phyloP scores from a whole-genome alignment of 495 filamentous ascomycete species.

The Talaromyces stipitatus region DNA sequence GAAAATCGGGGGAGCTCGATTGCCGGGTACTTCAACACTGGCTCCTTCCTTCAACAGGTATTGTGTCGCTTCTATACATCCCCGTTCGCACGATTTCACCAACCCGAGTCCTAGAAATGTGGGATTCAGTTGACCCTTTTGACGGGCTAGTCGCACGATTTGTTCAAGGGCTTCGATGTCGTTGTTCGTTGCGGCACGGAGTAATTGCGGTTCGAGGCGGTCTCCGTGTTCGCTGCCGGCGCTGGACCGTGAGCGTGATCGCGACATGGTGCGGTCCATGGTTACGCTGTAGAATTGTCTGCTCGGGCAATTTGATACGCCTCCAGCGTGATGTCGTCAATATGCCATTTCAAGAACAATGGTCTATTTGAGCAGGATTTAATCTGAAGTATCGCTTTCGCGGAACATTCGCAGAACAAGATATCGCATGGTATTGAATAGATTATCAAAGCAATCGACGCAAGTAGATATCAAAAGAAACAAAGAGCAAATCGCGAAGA shows the following conservation, averaged over 20 bases:
- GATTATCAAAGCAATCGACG: too few relatives aligned
- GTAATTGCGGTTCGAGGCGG: constrained; percentile 45
- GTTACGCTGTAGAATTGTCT: too few relatives aligned
- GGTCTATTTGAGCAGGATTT: not conserved
- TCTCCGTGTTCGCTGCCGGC: constrained; percentile 34
- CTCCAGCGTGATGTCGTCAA: not conserved
- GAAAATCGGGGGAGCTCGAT: constrained; percentile 37
- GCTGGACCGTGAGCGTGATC: constrained; percentile 31
- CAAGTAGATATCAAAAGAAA: too few relatives aligned
- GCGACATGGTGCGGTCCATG: constrained; percentile 1
- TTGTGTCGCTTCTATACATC: constrained; percentile 30
- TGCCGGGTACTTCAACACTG: constrained; percentile 31
- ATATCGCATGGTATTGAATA: too few relatives aligned
- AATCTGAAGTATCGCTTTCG: too few relatives aligned
- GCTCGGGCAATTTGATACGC: too few relatives aligned
- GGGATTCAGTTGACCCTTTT: constrained; percentile 36
- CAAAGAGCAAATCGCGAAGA: not conserved
- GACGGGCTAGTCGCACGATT: constrained; percentile 31
- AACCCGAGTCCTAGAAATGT: constrained; percentile 44
- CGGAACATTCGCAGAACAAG: too few relatives aligned
- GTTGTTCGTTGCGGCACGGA: constrained; percentile 42
- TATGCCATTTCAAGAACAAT: not conserved
- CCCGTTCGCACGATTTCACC: constrained; percentile 44
- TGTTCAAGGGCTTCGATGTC: constrained; percentile 26
- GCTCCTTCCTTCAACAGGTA: constrained; percentile 40